Conservation (phyloP, 2,329 filamentous ascomycete species). For the Alternaria atra region DNA sequence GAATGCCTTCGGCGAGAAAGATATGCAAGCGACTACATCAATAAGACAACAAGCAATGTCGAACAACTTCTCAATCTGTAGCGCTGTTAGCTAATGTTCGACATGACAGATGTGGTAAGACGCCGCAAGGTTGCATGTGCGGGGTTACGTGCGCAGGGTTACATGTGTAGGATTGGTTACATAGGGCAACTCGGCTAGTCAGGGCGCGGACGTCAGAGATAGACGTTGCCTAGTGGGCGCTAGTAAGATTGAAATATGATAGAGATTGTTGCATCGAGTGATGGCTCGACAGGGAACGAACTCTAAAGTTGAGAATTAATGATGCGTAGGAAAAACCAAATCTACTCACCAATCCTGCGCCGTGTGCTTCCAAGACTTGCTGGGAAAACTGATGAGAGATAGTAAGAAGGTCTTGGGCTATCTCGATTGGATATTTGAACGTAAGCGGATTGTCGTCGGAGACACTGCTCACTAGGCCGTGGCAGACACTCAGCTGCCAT, state of each 20-base stretch:
- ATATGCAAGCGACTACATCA: slow-evolving; percentile 73
- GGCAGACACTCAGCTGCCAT: slow-evolving; percentile 75
- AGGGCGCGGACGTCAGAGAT: slow-evolving; percentile 37
- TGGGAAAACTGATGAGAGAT: slow-evolving; percentile 77
- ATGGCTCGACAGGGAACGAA: slow-evolving; percentile 27
- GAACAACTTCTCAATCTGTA: slow-evolving; percentile 79
- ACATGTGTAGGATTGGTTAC: too few species aligned
- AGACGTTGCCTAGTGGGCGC: slow-evolving; percentile 37
- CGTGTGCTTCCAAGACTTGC: slow-evolving; percentile 77
- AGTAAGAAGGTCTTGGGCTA: slow-evolving; percentile 66
- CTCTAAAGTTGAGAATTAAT: slow-evolving; percentile 18
- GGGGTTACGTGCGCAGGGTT: too few species aligned
- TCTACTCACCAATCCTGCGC: slow-evolving; percentile 72
- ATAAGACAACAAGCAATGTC: slow-evolving; percentile 77
- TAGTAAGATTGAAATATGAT: slow-evolving; percentile 32
- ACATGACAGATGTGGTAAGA: slow-evolving; percentile 27
- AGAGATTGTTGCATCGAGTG: slow-evolving; percentile 30
- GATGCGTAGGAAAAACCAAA: slow-evolving; percentile 18
- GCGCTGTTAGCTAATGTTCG: slow-evolving; percentile 35
- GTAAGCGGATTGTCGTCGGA: slow-evolving; percentile 68
- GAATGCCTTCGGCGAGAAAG: slow-evolving; percentile 66
- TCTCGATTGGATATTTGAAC: slow-evolving; percentile 69
- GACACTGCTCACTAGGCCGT: slow-evolving; percentile 69
- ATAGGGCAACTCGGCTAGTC: slow-evolving; percentile 25
- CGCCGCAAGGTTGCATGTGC: slow-evolving; percentile 19